These are phyloP conservation scores for Aspergillus sp. DNA, from an alignment of 2,329 filamentous ascomycete genomes.

Conservation along the genomic window DNA sequence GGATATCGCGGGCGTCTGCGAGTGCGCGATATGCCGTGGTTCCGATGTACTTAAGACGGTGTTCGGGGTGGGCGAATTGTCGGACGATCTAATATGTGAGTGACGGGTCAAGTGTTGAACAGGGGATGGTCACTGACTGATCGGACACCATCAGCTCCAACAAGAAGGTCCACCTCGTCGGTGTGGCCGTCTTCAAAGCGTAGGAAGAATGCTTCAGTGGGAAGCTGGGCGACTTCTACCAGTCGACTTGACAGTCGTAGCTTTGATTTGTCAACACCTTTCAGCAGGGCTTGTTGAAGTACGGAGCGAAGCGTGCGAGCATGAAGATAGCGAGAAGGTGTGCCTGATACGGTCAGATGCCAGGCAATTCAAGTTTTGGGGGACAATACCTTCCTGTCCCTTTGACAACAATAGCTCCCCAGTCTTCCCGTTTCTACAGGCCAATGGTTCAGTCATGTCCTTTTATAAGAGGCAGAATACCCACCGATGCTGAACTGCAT, in stretches of 20 bases:
- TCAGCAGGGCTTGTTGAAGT: slow-evolving; percentile 12
- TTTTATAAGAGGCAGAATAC: neutral
- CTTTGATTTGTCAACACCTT: neutral
- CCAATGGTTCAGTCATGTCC: neutral
- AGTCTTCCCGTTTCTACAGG: slow-evolving; percentile 14
- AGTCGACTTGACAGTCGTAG: slow-evolving; percentile 14
- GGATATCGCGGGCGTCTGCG: slow-evolving; percentile 8
- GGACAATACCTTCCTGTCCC: slow-evolving; percentile 5
- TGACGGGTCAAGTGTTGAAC: accelerated
- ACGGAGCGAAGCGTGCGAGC: slow-evolving; percentile 16
- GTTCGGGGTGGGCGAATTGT: slow-evolving; percentile 15
- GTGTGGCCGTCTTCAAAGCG: slow-evolving; percentile 10
- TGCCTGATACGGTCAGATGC: slow-evolving; percentile 1
- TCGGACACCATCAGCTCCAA: slow-evolving; percentile 20
- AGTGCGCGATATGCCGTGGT: slow-evolving; percentile 17
- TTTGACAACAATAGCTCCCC: slow-evolving; percentile 12
- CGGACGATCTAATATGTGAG: slow-evolving; percentile 8
- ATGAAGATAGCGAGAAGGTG: slow-evolving; percentile 11
- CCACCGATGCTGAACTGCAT: slow-evolving; percentile 16
- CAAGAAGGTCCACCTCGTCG: slow-evolving; percentile 13
- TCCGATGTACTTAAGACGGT: slow-evolving; percentile 15
- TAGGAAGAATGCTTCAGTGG: neutral
- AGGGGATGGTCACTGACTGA: slow-evolving; percentile 4
- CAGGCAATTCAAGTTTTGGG: too few species aligned
- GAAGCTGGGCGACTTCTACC: neutral